Percentiles rank a stretch among this genome's conserved stretches.
Evolutionary conservation across 2,329 filamentous ascomycete genomes (phyloP).

Genomic region (Alternaria sp.): DNA sequence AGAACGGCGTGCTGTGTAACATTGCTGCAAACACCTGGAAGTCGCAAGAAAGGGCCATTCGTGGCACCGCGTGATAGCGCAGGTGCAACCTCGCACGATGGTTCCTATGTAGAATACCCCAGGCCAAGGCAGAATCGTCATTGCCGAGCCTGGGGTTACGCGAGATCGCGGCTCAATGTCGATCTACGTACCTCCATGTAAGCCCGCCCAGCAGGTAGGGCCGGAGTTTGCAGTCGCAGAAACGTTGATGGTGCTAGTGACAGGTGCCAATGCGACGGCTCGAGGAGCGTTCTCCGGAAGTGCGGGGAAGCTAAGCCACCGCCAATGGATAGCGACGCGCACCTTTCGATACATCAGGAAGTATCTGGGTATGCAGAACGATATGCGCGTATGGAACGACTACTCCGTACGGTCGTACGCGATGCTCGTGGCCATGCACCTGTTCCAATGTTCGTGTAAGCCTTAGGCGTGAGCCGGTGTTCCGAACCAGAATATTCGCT

Average conservation of each 20-base stretch:
- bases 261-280: constrained; percentile 4
- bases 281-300: neutral
- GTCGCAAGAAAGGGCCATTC: neutral
- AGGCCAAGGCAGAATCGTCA: constrained; percentile 27
- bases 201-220: constrained; percentile 11
- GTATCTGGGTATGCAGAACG: neutral
- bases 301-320: constrained; percentile 16
- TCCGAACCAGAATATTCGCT: neutral
- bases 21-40: neutral
- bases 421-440: neutral
- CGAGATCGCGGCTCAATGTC: constrained; percentile 16
- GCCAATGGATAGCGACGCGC: neutral
- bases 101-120: neutral
- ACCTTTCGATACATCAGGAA: neutral
- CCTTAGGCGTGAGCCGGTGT: neutral
- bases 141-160: constrained; percentile 18
- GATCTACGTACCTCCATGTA: constrained; percentile 10
- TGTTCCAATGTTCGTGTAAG: neutral
- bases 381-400: neutral
- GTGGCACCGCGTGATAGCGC: neutral
- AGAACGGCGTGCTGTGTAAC: neutral
- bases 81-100: neutral
- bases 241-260: neutral
- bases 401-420: neutral
- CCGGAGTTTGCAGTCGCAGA: neutral